phyloP scores from a whole-genome alignment of 208 protist genomes.

The Endotrypanum monterogeii region DNA sequence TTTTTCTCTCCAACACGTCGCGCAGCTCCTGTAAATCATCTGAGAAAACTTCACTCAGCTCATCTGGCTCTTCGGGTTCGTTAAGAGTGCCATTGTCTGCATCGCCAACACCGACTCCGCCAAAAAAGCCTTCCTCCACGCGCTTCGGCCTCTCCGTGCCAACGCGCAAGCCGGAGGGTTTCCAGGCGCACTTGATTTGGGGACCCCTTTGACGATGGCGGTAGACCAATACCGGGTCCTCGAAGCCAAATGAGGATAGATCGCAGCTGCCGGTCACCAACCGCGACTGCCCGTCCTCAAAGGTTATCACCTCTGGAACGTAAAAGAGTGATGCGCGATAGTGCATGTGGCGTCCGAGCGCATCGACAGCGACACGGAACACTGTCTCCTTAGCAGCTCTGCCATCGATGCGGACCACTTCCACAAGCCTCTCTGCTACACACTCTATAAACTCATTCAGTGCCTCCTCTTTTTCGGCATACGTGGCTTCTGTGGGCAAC shows the following conservation, averaged over 20 bases:
- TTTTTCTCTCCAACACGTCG: conserved; percentile 35
- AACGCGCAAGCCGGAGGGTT: conserved; percentile 31
- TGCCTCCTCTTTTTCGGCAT: conserved; percentile 48
- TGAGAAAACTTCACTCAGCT: conserved; percentile 64
- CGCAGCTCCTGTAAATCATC: conserved; percentile 82
- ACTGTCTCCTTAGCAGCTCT: conserved; percentile 61
- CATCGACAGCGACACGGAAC: conserved; percentile 41
- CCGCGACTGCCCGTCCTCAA: conserved; percentile 52
- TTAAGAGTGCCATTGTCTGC: conserved; percentile 24
- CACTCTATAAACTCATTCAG: conserved; percentile 69
- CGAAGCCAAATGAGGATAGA: conserved; percentile 66
- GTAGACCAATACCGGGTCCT: conserved; percentile 71
- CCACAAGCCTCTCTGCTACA: conserved; percentile 60
- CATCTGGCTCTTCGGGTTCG: conserved; percentile 52
- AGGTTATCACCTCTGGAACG: conserved; percentile 59
- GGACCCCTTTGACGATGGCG: conserved; percentile 46
- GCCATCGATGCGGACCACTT: conserved; percentile 59
- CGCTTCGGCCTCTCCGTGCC: conserved; percentile 4
- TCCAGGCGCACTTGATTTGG: conserved; percentile 52
- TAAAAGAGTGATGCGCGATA: conserved; percentile 84
- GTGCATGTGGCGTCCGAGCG: conserved; percentile 53
- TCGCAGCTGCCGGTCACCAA: conserved; percentile 43
- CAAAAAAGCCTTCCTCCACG: conserved; percentile 8
- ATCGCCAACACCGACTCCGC: not conserved
- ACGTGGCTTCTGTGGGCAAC: conserved; percentile 12